phyloP scores from a whole-genome alignment of 106 monocot genomes.

The Dactylorhiza incarnata region DNA sequence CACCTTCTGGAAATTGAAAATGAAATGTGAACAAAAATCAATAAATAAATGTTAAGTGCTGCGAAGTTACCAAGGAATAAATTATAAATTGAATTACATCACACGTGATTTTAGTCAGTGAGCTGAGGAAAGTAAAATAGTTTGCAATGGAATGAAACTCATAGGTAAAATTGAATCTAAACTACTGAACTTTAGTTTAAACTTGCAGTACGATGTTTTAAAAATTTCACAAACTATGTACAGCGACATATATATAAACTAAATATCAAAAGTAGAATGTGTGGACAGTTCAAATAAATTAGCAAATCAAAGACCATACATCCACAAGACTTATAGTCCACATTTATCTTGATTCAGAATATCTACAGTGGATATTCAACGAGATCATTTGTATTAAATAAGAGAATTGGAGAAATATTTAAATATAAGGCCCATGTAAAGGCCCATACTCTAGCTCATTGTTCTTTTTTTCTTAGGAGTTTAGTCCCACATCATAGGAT shows the following conservation, averaged over 20 bases:
- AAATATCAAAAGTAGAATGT: not conserved
- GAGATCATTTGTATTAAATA: no score
- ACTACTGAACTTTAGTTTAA: not conserved
- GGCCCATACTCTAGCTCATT: no score
- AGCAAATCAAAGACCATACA: not conserved
- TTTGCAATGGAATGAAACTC: not conserved
- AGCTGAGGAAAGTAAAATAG: not conserved
- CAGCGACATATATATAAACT: not conserved
- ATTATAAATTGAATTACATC: not conserved
- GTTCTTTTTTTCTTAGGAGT: no score
- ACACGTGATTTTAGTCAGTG: not conserved
- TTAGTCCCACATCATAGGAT: no score
- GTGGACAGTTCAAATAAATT: not conserved
- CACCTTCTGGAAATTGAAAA: slow-evolving; percentile 19
- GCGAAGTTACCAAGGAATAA: not conserved
- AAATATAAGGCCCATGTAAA: no score
- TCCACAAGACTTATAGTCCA: not conserved
- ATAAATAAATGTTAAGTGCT: not conserved
- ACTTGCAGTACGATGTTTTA: not conserved
- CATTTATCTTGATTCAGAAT: no score
- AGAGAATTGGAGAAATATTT: no score
- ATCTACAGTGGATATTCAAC: no score
- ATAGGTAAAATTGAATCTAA: not conserved
- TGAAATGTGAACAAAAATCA: not conserved
- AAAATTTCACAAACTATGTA: not conserved